These are phyloP conservation scores for Aspergillus taichungensis DNA, from an alignment of 495 filamentous ascomycete genomes.

Conservation along the genomic window DNA sequence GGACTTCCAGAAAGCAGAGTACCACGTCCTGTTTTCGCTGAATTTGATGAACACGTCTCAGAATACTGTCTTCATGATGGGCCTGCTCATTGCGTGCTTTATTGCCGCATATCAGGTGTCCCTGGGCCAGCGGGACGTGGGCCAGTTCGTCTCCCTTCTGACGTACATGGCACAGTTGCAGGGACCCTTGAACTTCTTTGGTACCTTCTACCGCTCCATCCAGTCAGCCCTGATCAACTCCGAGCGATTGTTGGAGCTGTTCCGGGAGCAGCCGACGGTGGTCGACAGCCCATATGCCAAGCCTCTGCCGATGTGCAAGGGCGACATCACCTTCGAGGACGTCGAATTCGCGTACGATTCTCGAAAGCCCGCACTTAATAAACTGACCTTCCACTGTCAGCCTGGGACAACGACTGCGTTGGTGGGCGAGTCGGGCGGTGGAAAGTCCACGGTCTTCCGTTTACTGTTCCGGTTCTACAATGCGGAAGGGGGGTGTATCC, in stretches of 20 bases:
- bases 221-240: conserved; percentile 96
- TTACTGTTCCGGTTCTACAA: conserved; percentile 96
- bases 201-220: conserved; percentile 93
- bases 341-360: conserved; percentile 87
- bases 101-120: conserved; percentile 85
- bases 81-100: conserved; percentile 74
- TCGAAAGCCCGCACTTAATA: conserved; percentile 76
- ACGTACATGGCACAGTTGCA: conserved; percentile 91
- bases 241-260: conserved; percentile 88
- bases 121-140: conserved; percentile 57
- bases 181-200: conserved; percentile 92
- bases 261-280: conserved; percentile 90
- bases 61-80: conserved; percentile 87
- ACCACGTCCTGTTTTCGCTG: conserved; percentile 77
- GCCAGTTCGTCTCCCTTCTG: conserved; percentile 71
- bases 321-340: conserved; percentile 75
- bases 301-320: conserved; percentile 55
- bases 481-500: conserved; percentile 62
- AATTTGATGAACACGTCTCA: conserved; percentile 92
- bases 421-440: conserved; percentile 92
- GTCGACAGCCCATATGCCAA: conserved; percentile 53
- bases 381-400: conserved; percentile 69
- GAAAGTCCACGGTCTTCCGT: conserved; percentile 96
- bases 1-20: conserved; percentile 79
- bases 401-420: conserved; percentile 93